These are phyloP conservation scores for Boletus bicolor DNA, from an alignment of 768 basidiomycete species.

Conservation along the genomic window DNA sequence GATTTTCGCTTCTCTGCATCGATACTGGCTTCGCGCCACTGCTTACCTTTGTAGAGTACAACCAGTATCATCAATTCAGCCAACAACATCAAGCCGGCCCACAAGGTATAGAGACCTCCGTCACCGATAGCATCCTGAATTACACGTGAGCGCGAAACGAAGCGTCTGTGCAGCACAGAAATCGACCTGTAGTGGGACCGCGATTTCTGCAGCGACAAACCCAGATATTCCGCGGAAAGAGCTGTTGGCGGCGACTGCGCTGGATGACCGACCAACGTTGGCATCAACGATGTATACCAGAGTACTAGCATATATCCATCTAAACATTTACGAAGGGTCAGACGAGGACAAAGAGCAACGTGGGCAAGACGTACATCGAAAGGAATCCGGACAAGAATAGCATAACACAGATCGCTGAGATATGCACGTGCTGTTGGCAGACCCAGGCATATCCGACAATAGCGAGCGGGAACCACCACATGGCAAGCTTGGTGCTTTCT, in stretches of 20 bases:
- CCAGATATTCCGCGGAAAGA: conserved; percentile 67
- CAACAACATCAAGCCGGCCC: too few relatives aligned
- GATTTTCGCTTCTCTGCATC: conserved; percentile 34
- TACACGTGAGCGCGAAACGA: not conserved
- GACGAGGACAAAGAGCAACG: not conserved
- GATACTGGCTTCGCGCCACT: conserved; percentile 57
- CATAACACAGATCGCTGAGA: conserved; percentile 68
- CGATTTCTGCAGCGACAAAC: conserved; percentile 72
- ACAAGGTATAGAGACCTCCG: conserved; percentile 75
- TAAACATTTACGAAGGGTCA: conserved; percentile 17
- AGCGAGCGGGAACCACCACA: conserved; percentile 52
- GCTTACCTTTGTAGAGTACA: conserved; percentile 56
- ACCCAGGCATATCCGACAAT: conserved; percentile 78
- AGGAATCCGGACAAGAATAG: conserved; percentile 76
- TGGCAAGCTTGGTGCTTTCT: conserved; percentile 56
- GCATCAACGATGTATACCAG: conserved; percentile 88
- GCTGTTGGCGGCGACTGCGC: conserved; percentile 74
- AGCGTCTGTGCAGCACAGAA: not conserved
- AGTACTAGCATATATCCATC: conserved; percentile 64
- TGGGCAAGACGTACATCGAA: too few relatives aligned
- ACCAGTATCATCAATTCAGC: conserved; percentile 55
- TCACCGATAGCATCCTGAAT: conserved; percentile 68
- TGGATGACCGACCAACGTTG: conserved; percentile 76
- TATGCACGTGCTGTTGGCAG: conserved; percentile 56
- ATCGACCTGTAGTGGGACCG: conserved; percentile 61